Conservation (phyloP, 768 basidiomycete genomes). For the Podaxis rugospora region DNA sequence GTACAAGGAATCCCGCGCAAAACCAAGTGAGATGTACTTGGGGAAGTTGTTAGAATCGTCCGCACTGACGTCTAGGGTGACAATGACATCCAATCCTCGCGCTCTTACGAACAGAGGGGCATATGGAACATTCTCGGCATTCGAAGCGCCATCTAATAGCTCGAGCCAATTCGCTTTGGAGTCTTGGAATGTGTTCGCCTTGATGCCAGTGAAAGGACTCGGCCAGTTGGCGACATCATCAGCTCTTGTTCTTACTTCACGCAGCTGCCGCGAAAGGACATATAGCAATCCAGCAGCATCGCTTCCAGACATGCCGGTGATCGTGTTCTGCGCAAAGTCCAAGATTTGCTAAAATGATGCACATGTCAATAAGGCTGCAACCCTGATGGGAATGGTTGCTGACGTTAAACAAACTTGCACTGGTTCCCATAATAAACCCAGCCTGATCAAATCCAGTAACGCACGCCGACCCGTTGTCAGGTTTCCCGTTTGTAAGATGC, state of each 20-base stretch:
- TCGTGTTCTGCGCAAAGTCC: conserved; percentile 37
- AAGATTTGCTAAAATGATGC: conserved; percentile 38
- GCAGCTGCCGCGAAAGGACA: conserved; percentile 43
- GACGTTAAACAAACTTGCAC: conserved; percentile 66
- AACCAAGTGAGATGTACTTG: conserved; percentile 42
- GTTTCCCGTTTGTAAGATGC: conserved; percentile 49
- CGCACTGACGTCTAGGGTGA: conserved; percentile 67
- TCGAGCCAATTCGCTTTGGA: conserved; percentile 47
- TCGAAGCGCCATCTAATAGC: conserved; percentile 69
- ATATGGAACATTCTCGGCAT: conserved; percentile 66
- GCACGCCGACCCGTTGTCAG: conserved; percentile 54
- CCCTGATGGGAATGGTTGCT: conserved; percentile 4
- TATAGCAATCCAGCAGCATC: conserved; percentile 40
- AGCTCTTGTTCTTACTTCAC: conserved; percentile 43
- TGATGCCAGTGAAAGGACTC: conserved; percentile 52
- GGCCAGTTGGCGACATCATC: conserved; percentile 71
- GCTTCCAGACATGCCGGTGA: conserved; percentile 31
- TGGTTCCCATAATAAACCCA: conserved; percentile 71
- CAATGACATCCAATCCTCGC: conserved; percentile 67
- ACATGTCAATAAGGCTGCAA: neutral
- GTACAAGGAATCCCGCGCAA: neutral
- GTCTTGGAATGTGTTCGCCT: conserved; percentile 47
- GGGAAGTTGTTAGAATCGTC: conserved; percentile 58
- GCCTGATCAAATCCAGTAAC: conserved; percentile 73
- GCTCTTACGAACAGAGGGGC: conserved; percentile 67